Conservation (phyloP, 2,329 filamentous ascomycete genomes). For the Escovopsis sp. region DNA sequence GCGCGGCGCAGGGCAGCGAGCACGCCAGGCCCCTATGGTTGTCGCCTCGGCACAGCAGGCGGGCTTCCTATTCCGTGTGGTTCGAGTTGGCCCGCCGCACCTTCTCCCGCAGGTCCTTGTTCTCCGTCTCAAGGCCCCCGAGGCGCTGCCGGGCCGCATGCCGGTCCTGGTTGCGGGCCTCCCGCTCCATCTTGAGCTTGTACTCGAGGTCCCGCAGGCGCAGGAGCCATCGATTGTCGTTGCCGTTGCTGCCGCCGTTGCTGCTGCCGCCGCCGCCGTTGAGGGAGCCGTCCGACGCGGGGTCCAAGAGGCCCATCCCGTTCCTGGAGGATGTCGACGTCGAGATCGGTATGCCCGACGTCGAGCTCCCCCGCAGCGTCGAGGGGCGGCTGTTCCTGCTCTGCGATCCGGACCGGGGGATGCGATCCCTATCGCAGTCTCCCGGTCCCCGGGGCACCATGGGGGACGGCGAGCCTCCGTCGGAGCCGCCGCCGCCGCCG, state of each 20-base stretch:
- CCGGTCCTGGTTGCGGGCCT: conserved; percentile 72
- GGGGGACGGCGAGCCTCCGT: conserved; percentile 36
- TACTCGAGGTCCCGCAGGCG: conserved; percentile 76
- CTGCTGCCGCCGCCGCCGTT: too few species aligned
- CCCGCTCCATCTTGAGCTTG: conserved; percentile 77
- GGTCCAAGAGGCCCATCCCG: conserved; percentile 5
- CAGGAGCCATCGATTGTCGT: conserved; percentile 70
- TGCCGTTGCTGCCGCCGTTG: too few species aligned
- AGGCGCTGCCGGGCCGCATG: conserved; percentile 68
- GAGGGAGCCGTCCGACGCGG: conserved; percentile 1
- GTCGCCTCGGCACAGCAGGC: neutral
- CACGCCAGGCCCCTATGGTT: neutral
- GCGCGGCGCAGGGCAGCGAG: too few species aligned
- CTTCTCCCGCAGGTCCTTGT: conserved; percentile 51
- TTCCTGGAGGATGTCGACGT: conserved; percentile 3
- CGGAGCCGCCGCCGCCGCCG: conserved; percentile 22
- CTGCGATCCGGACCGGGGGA: conserved; percentile 16
- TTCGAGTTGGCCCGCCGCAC: conserved; percentile 28
- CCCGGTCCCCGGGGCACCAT: conserved; percentile 35
- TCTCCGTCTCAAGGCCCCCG: conserved; percentile 60
- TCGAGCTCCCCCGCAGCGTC: conserved; percentile 17
- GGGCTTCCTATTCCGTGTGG: conserved; percentile 11
- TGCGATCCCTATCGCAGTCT: conserved; percentile 31
- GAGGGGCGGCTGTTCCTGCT: conserved; percentile 17
- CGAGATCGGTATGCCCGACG: conserved; percentile 14